These are phyloP conservation scores for Leccinum aurantiacum DNA, from an alignment of 768 basidiomycete species.

Conservation along the genomic window DNA sequence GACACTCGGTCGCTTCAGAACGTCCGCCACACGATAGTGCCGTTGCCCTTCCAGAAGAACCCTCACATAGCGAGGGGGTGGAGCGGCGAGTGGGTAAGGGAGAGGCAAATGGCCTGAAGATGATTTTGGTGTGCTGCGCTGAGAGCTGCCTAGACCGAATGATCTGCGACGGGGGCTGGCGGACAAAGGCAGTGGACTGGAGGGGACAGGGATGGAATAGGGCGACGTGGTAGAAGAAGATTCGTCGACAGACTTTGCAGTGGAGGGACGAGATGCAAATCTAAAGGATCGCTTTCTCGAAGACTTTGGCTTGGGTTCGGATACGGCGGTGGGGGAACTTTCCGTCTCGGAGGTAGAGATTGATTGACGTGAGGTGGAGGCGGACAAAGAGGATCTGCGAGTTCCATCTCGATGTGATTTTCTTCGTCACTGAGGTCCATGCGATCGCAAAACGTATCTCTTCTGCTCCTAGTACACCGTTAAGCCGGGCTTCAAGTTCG, in stretches of 20 bases:
- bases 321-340: slow-evolving; percentile 20
- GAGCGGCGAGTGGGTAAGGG: slow-evolving; percentile 15
- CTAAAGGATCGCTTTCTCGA: slow-evolving; percentile 34
- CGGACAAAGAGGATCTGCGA: slow-evolving; percentile 26
- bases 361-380: slow-evolving; percentile 20
- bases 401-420: too few relatives aligned
- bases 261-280: slow-evolving; percentile 30
- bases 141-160: slow-evolving; percentile 31
- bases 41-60: slow-evolving; percentile 33
- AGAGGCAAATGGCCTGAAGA: slow-evolving; percentile 30
- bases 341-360: slow-evolving; percentile 22
- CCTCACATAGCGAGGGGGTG: slow-evolving; percentile 14
- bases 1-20: slow-evolving; percentile 32
- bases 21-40: slow-evolving; percentile 34
- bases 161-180: slow-evolving; percentile 36
- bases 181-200: slow-evolving; percentile 32
- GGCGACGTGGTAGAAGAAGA: slow-evolving; percentile 19
- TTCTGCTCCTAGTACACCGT: too few relatives aligned
- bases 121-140: slow-evolving; percentile 31
- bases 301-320: slow-evolving; percentile 15
- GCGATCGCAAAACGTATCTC: too few relatives aligned
- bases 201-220: slow-evolving; percentile 29
- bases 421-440: too few relatives aligned
- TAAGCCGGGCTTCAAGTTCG: too few relatives aligned
- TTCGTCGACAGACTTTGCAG: slow-evolving; percentile 30